Evolutionary conservation across 805 yeast genomes (phyloP), one percentile per base, ranked within the genome.

Genomic region (Candida palmyrensis): DNA sequence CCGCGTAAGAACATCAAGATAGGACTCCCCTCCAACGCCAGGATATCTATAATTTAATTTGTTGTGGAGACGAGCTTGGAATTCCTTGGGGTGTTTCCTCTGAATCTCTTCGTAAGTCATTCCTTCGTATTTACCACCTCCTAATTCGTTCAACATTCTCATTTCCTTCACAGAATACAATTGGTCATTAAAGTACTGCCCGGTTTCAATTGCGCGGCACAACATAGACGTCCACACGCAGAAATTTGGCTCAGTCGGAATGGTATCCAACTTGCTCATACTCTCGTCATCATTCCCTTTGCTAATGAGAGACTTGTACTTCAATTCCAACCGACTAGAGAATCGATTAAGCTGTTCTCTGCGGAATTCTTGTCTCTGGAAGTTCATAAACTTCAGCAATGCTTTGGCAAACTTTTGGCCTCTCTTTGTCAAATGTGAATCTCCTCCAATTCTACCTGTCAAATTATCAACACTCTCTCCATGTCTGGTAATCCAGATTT

Each of bases 1-100:
- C 41, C 98, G 70, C 44, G 88, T 86, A 49, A 92, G 82, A 9
- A 92, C 98, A 59, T 90, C 97, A 45, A 90, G 62, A 47, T 90
- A 90, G 0, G 95, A 84, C 57, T 90, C 98, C 12, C 98, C 98
- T 6, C 97, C 97, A 31, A 87, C 84, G 3, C 98, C 98, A 1
- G 97, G 98, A 52, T 90, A 90, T 39, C 98, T 68, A 57, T 90
- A 90, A 12, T 81, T 68, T 46, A 90, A 68, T 57, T 90, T 90
- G 57, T 87, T 82, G 26, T 70, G 66, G 44, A 86, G 59, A 38
- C 97, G 73, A 12, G 87, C 73, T 26, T 73, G 75, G 51, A 81
- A 90, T 55, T 90, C 97, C 23, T 73, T 73, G 0, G 97, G 96
- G 55, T 79, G 89, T 41, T 71, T 59, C 20, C 72, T 62, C 47